Conservation (phyloP, 2,329 filamentous ascomycete species). For the Arthroderma sp. region DNA sequence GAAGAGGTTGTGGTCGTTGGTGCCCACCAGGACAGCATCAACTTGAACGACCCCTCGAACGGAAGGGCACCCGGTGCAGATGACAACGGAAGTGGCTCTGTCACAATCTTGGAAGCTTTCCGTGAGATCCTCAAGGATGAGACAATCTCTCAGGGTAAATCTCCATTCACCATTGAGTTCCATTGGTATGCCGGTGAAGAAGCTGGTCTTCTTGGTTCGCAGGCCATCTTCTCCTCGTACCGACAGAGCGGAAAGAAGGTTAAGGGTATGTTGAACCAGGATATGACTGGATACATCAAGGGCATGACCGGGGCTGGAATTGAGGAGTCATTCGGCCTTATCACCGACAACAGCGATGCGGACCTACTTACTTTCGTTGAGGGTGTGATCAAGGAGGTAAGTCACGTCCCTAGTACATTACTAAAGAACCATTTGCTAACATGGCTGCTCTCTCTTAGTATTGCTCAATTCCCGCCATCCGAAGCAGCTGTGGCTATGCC, state of each 20-base stretch:
- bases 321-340: conserved; percentile 78
- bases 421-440: background rate
- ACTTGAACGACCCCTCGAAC: conserved; percentile 58
- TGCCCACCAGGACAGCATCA: conserved; percentile 91
- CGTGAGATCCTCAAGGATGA: conserved; percentile 64
- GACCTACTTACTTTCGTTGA: conserved; percentile 84
- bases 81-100: conserved; percentile 83
- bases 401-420: conserved; percentile 7
- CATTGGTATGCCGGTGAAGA: conserved; percentile 94
- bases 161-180: conserved; percentile 81
- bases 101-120: conserved; percentile 88
- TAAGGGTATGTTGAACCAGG: conserved; percentile 95
- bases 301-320: conserved; percentile 70
- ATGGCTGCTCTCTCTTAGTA: conserved; percentile 39
- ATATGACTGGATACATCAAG: conserved; percentile 91
- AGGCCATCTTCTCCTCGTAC: conserved; percentile 77
- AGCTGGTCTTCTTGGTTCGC: conserved; percentile 71
- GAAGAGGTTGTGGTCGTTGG: conserved; percentile 80
- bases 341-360: conserved; percentile 78
- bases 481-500: conserved; percentile 82
- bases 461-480: conserved; percentile 73
- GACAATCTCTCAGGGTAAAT: conserved; percentile 56
- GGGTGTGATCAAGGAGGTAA: conserved; percentile 58
- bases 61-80: conserved; percentile 86
- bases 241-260: conserved; percentile 59